phyloP scores from a whole-genome alignment of 1,284 basidiomycete species.

The Trametes versicolor region DNA sequence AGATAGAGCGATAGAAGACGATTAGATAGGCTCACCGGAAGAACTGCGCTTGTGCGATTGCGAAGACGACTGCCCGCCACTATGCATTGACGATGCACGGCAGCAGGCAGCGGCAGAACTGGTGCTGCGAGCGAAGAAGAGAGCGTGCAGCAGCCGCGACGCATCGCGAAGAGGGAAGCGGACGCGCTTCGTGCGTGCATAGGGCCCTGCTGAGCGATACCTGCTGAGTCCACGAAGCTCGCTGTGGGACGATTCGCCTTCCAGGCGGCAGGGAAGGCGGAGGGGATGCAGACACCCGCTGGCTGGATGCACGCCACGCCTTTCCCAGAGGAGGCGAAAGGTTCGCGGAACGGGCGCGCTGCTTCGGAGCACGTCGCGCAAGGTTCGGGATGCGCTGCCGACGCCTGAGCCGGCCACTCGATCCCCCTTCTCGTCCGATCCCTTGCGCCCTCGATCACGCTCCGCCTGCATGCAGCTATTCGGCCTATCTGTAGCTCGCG shows the following conservation, averaged over 20 bases:
- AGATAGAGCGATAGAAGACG: neutral
- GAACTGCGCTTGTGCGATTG: slow-evolving; percentile 5
- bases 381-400: slow-evolving; percentile 13
- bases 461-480: neutral
- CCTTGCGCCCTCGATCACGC: neutral
- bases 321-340: neutral
- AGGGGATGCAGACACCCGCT: slow-evolving; percentile 1
- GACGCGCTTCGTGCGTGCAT: too few species aligned
- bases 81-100: neutral
- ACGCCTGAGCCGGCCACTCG: neutral
- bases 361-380: slow-evolving; percentile 19
- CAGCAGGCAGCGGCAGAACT: neutral
- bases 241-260: neutral
- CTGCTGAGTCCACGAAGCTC: slow-evolving; percentile 24
- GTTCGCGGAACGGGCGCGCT: slow-evolving; percentile 20
- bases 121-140: neutral
- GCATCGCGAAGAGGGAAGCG: slow-evolving; percentile 3
- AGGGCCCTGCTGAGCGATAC: slow-evolving; percentile 11
- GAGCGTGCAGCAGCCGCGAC: neutral
- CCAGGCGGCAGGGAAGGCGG: neutral
- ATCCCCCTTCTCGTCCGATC: slow-evolving; percentile 9
- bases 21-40: slow-evolving; percentile 16
- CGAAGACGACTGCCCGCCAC: neutral
- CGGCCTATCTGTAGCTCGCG: neutral
- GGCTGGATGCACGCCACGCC: slow-evolving; percentile 8